Evolutionary conservation across 1,284 basidiomycete species (phyloP), one percentile per base, ranked within the genome.

Genomic region (Cutaneotrichosporon arboriforme): DNA sequence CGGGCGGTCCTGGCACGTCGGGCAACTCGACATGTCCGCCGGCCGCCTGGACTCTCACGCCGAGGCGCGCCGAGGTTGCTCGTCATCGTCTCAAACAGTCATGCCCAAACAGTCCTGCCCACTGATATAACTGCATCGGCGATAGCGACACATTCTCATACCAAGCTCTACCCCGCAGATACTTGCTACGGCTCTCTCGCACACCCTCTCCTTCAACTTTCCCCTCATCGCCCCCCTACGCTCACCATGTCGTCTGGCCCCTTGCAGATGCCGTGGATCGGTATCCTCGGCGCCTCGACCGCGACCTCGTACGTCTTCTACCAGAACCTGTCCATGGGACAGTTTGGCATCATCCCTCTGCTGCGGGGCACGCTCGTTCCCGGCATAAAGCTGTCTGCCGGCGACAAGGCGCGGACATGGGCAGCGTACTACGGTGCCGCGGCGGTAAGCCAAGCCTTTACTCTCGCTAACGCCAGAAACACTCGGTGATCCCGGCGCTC

Each of bases 291-390:
- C 17, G 55, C 55, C 12, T 50, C 52, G 10, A 37, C 58, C 8
- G 49, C 56, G 10, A 62, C 65, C 2, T 51, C 60, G 23, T 63
- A 63, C 48, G 55, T 60, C 40, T 55, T 66, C 52, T 66, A 63
- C 58, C 20, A 49, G 37, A 57, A 59, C 40, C 18, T 65, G 33
- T 57, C 53, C 23, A 53, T 55, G 18, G 33, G n/a, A 8, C 57
- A 61, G 41, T 39, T 58, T 34, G 66, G 66, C 35, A n/a, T 58
- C 35, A 52, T 65, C 26, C 58, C 65, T 1, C 53, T 64, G 12
- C 40, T 68, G 34, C 58, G 52, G 34, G 61, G 59, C 17, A 40
- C 48, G 14, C 20, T 63, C 15, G 52, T 37, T 0, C 47, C 46
- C 9, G 17, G 47, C 22, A 23, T 54, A 13, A 17, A 22, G 20